A percentile compares a stretch with the other conserved stretches of the same genome.
Conservation (phyloP, 352 stramenopile species). For the Globisporangium nodosum region DNA sequence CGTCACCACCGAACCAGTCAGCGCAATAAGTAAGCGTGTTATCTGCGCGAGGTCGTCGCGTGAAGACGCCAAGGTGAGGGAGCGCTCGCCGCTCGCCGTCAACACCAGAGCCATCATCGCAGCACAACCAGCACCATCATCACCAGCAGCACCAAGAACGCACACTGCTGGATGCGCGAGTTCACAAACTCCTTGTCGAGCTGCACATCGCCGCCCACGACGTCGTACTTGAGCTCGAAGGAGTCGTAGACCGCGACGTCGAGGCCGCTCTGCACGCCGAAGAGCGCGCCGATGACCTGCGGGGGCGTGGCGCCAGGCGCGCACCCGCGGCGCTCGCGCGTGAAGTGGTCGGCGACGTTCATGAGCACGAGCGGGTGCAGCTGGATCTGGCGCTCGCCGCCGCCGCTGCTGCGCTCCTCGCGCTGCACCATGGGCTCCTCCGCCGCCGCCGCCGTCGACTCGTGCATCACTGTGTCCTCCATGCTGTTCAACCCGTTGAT, state of each 20-base stretch:
- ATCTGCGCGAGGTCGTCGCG: background rate
- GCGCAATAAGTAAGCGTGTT: background rate
- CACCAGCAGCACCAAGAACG: conserved; percentile 9
- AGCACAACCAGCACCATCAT: no score
- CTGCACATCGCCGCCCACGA: conserved; percentile 42
- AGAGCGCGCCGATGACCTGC: conserved; percentile 88
- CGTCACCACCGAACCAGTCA: background rate
- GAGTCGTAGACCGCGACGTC: conserved; percentile 83
- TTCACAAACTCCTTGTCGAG: conserved; percentile 83
- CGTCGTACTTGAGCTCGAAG: conserved; percentile 85
- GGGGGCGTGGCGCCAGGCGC: conserved; percentile 37
- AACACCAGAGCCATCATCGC: background rate
- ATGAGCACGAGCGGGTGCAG: conserved; percentile 90
- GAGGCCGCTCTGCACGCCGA: conserved; percentile 86
- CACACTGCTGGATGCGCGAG: conserved; percentile 77
- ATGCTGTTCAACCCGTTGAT: conserved; percentile 13
- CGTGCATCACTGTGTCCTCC: conserved; percentile 62
- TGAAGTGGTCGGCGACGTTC: conserved; percentile 94
- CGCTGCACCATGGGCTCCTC: conserved; percentile 35
- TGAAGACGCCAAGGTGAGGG: background rate
- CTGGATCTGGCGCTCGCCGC: conserved; percentile 63
- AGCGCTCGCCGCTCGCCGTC: background rate
- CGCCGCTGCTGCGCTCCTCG: conserved; percentile 35
- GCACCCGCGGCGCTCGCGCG: conserved; percentile 69
- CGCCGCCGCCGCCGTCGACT: conserved; percentile 4